Conservation (phyloP, 306 rosid genomes). For the Cajanus cajan region DNA sequence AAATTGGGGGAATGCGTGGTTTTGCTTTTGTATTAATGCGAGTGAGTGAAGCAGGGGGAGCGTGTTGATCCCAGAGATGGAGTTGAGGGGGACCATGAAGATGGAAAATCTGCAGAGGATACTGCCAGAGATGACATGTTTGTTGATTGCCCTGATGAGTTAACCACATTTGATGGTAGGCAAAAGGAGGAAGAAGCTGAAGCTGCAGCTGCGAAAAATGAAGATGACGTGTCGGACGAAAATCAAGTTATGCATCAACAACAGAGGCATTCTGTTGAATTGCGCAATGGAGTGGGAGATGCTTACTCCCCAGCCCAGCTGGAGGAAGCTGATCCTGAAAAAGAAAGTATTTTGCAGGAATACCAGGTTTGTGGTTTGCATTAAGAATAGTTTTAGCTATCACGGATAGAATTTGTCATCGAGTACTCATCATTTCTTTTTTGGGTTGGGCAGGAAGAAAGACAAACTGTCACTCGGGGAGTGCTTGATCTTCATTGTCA, state of each 20-base stretch:
- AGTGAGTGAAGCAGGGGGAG: slow-evolving; percentile 26
- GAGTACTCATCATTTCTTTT: neutral
- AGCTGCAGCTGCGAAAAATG: slow-evolving; percentile 24
- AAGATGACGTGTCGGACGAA: slow-evolving; percentile 43
- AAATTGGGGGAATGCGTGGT: slow-evolving; percentile 16
- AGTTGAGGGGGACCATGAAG: slow-evolving; percentile 18
- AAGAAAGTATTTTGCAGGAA: slow-evolving; percentile 39
- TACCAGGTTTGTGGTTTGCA: slow-evolving; percentile 45
- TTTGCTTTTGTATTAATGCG: slow-evolving; percentile 18
- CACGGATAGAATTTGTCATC: neutral
- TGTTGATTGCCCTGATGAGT: slow-evolving; percentile 89
- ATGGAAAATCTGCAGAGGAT: slow-evolving; percentile 53
- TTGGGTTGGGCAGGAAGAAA: slow-evolving; percentile 57
- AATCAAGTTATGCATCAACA: slow-evolving; percentile 12
- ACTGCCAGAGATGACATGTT: slow-evolving; percentile 76
- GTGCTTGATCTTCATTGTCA: slow-evolving; percentile 47
- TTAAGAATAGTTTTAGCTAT: neutral
- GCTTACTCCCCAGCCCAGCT: slow-evolving; percentile 25
- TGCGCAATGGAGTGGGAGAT: slow-evolving; percentile 35
- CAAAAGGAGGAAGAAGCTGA: slow-evolving; percentile 52
- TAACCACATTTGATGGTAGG: slow-evolving; percentile 38
- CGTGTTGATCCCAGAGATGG: slow-evolving; percentile 28
- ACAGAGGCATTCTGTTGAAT: slow-evolving; percentile 28
- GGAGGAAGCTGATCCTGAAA: slow-evolving; percentile 43
- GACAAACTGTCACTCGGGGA: slow-evolving; percentile 47